A percentile compares a stretch with the other conserved stretches of the same genome.
Conservation (phyloP, 345 rosid genomes). For the Eucalyptus curtisii region DNA sequence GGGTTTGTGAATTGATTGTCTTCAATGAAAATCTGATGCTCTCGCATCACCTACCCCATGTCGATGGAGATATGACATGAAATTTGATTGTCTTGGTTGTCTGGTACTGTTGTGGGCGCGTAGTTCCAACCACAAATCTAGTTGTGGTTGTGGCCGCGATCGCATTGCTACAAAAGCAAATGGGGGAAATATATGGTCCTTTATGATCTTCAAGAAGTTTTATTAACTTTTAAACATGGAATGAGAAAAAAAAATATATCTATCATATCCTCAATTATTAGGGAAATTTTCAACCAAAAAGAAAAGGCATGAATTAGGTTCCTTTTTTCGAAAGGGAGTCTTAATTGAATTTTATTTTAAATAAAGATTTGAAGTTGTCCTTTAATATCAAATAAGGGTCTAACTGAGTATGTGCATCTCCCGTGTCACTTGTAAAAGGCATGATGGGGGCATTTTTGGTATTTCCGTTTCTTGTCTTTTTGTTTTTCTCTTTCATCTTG, state of each 20-base stretch:
- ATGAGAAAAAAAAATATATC: neutral
- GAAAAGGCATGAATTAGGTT: fast-evolving
- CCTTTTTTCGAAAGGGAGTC: fast-evolving
- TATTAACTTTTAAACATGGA: neutral
- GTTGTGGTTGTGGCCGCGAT: fast-evolving
- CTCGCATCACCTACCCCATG: neutral
- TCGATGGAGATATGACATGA: neutral
- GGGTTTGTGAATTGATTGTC: neutral
- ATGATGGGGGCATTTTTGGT: no score
- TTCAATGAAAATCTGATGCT: neutral
- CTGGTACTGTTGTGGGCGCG: neutral
- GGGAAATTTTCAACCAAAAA: no score
- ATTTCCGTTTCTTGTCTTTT: no score
- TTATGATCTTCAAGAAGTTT: neutral
- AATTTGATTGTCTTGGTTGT: neutral
- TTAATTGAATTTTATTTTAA: no score
- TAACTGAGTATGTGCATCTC: no score
- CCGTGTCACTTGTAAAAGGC: fast-evolving
- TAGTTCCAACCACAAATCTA: neutral
- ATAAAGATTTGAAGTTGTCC: fast-evolving
- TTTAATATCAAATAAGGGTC: no score
- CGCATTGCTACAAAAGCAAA: neutral
- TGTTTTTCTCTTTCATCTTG: no score
- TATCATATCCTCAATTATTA: neutral
- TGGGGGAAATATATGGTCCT: neutral